Conservation (phyloP, 768 basidiomycete species). For the Phylloporus sp. region DNA sequence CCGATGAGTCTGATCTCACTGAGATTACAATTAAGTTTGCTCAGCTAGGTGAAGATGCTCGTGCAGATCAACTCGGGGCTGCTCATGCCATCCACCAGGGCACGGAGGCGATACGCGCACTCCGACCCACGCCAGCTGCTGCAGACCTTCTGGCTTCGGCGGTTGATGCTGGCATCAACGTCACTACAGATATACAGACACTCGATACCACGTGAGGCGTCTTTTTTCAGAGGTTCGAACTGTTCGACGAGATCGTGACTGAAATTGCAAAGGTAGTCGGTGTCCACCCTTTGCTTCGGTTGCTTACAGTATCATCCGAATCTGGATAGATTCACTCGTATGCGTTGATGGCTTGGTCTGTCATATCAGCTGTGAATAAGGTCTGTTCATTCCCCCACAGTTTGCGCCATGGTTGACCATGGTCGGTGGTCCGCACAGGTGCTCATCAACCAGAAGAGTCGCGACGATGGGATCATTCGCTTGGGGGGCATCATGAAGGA, state of each 20-base stretch:
- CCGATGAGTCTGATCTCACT: neutral
- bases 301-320: neutral
- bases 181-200: neutral
- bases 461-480: neutral
- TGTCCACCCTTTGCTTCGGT: neutral
- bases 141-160: too few relatives aligned
- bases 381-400: neutral
- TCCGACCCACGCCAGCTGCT: too few relatives aligned
- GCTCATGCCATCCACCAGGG: neutral
- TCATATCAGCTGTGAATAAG: neutral
- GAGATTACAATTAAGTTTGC: neutral
- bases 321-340: slow-evolving; percentile 4
- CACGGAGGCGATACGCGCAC: neutral
- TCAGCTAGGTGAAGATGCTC: neutral
- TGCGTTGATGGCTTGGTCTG: neutral
- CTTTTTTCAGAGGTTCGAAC: neutral
- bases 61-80: neutral
- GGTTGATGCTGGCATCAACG: neutral
- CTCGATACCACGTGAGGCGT: neutral
- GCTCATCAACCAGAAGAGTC: too few relatives aligned
- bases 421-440: neutral
- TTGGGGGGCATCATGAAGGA: neutral
- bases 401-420: neutral
- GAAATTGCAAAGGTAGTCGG: neutral
- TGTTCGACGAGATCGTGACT: too few relatives aligned